These are phyloP conservation scores for Xylaria sp. DNA, from an alignment of 2,329 filamentous ascomycete species.

Conservation along the genomic window DNA sequence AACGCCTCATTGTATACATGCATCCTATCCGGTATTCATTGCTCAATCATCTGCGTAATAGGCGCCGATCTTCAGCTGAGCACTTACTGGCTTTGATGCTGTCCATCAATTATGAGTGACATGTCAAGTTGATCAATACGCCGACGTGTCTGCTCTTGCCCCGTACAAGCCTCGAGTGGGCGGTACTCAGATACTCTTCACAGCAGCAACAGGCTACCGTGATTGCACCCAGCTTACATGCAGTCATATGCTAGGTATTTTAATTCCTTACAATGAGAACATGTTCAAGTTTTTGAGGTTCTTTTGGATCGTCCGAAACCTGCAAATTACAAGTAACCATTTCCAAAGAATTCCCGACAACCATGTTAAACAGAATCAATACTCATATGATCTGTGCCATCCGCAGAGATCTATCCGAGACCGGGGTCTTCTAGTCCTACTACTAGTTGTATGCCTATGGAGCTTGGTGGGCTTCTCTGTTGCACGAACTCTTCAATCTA, in stretches of 20 bases:
- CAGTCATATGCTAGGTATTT: no score
- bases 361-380: not conserved
- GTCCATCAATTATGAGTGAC: constrained; percentile 5
- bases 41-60: not conserved
- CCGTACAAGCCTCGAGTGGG: no score
- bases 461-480: constrained; percentile 1
- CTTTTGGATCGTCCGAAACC: not conserved
- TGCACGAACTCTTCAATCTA: not conserved
- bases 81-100: no score
- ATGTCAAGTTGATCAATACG: constrained; percentile 5
- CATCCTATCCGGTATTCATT: not conserved
- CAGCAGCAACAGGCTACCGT: no score
- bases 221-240: no score
- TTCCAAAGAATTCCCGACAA: not conserved
- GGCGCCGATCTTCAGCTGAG: constrained; percentile 4
- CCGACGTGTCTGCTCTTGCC: not conserved
- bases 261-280: no score
- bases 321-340: not conserved
- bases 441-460: no score
- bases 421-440: not conserved
- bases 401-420: not conserved
- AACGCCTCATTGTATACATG: no score
- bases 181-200: not conserved
- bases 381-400: not conserved
- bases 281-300: no score